Evolutionary conservation across 192 early-diverging fungal genomes (phyloP).

Genomic region (Backusella tarrabulga): DNA sequence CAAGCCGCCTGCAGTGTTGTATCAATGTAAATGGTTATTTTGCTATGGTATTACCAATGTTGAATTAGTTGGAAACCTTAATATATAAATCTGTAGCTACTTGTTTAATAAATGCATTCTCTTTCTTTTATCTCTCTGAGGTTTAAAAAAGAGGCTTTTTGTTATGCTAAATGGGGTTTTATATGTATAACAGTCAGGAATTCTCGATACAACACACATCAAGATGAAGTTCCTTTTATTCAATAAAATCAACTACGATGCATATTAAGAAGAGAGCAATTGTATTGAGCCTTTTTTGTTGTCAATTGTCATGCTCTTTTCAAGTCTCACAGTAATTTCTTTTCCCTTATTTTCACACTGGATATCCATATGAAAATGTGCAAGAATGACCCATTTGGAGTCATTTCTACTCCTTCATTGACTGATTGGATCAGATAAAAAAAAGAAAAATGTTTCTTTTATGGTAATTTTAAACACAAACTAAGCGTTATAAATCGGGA

Average conservation of each 20-base stretch:
- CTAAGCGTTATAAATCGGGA: background rate
- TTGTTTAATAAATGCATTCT: too few relatives aligned
- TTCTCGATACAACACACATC: too few relatives aligned
- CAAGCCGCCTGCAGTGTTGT: background rate
- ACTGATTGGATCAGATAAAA: background rate
- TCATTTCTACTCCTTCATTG: background rate
- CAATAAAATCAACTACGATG: too few relatives aligned
- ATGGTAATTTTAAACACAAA: background rate
- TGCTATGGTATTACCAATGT: too few relatives aligned
- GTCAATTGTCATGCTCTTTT: background rate
- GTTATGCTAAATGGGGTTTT: too few relatives aligned
- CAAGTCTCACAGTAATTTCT: background rate
- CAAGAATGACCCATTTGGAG: background rate
- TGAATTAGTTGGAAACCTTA: background rate
- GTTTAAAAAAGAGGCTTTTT: too few relatives aligned
- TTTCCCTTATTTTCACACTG: background rate
- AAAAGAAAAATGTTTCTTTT: background rate
- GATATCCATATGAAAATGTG: background rate
- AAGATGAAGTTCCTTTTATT: too few relatives aligned
- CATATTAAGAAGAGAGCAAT: too few relatives aligned
- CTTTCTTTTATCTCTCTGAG: too few relatives aligned
- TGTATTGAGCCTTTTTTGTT: background rate
- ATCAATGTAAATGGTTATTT: background rate
- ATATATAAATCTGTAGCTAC: background rate
- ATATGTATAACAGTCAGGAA: too few relatives aligned